A percentile compares a stretch with the other conserved stretches of the same genome.
phyloP scores from a whole-genome alignment of 2,329 filamentous ascomycete genomes.

The Fusarium chuoi region DNA sequence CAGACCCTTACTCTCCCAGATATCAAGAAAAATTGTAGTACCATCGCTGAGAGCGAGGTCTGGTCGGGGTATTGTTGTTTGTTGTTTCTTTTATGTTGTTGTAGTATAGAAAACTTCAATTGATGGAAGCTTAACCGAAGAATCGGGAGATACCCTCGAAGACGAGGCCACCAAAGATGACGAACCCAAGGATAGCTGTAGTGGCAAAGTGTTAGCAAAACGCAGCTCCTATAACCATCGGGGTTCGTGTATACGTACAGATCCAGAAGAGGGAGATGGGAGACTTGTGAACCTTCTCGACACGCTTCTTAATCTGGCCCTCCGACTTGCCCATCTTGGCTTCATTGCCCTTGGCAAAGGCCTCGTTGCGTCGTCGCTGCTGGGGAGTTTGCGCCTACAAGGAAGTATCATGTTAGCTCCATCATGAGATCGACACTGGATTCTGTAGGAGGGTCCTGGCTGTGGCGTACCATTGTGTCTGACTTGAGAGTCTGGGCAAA shows the following conservation, averaged over 20 bases:
- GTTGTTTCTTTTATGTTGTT: constrained; percentile 4
- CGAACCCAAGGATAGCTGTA: constrained; percentile 66
- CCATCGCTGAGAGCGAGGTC: constrained; percentile 1
- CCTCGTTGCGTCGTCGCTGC: constrained; percentile 83
- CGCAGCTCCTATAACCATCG: background rate
- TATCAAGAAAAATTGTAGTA: constrained; percentile 3
- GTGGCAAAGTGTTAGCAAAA: constrained; percentile 5
- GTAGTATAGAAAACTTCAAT: background rate
- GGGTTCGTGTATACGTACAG: constrained; percentile 54
- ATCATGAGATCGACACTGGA: constrained; percentile 32
- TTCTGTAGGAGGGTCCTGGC: background rate
- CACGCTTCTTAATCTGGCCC: constrained; percentile 68
- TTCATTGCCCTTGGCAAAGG: constrained; percentile 79
- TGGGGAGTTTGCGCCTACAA: constrained; percentile 82
- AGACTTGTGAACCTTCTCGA: constrained; percentile 66
- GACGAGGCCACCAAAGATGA: constrained; percentile 69
- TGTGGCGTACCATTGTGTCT: constrained; percentile 30
- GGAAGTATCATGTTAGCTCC: constrained; percentile 25
- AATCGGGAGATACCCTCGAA: constrained; percentile 68
- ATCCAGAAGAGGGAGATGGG: constrained; percentile 74
- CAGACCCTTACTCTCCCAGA: constrained; percentile 1
- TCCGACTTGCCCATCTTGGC: constrained; percentile 80
- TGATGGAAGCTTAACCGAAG: constrained; percentile 49
- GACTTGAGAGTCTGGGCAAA: background rate
- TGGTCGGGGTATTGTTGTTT: constrained; percentile 11